Base-by-base conservation (phyloP, 2,329 filamentous ascomycete species). In the Colletotrichum tofieldiae region DNA sequence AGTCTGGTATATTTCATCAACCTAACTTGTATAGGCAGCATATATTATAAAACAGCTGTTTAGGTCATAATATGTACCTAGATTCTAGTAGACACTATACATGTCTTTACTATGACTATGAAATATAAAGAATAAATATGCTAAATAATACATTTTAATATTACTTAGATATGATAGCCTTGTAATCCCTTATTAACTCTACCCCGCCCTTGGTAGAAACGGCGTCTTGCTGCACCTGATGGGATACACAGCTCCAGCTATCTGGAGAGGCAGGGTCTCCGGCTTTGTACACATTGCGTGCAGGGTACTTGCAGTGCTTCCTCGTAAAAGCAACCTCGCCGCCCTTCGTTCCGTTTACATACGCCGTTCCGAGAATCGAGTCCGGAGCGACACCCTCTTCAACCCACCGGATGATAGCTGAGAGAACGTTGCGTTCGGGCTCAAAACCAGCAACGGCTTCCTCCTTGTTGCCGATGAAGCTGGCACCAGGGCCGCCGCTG, bases 251-350 rank as follows among this genome's bases (percentile, higher is more conserved):
- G 7, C 29, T 64, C 75, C 75, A 76, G 68, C 74, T 76, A 9
- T 74, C 71, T n/a, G 63, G 54, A 7, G 59, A 51, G 29, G 72
- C 71, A 18, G 74, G 54, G 41, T 76, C 61, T 16, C 74, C 74
- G 0, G 55, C 62, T 12, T 75, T 59, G 71, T 81, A 82, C 1
- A 76, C 76, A 62, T 81, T 83, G 23, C 79, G 77, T 9, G 76
- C 72, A 2, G 81, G 81, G 54, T 80, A 82, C 65, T 76, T 78
- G 75, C 81, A 83, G 71, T 83, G 81, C 37, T 76, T 76, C 58
- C 81, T 77, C 72, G 77, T 73, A 56, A 80, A 82, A 7, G 75
- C 76, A 4, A 82, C 71, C 3, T 70, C 73, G 18, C 78, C 77
- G 2, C 65, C 71, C 39, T 73, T 75, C 3, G 73, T 75, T 3